These are phyloP conservation scores for Linnemannia hyalina DNA, from an alignment of 192 early-diverging fungal genomes.

Conservation along the genomic window DNA sequence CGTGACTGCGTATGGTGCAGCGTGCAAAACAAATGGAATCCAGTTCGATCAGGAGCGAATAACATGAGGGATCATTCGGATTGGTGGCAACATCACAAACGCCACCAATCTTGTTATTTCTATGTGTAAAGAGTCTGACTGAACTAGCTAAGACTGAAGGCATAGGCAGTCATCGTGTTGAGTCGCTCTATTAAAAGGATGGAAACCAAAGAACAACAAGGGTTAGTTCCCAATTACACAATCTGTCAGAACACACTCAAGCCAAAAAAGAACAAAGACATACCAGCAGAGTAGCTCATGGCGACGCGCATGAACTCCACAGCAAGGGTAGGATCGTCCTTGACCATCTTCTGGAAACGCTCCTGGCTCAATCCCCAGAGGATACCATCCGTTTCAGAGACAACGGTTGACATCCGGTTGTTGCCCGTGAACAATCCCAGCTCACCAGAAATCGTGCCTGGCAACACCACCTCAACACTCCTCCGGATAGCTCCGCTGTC, in stretches of 20 bases:
- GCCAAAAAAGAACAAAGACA: constrained; percentile 25
- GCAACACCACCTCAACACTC: constrained; percentile 85
- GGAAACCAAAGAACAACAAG: background rate
- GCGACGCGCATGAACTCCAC: constrained; percentile 86
- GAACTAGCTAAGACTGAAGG: constrained; percentile 43
- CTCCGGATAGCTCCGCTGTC: constrained; percentile 34
- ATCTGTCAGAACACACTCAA: background rate
- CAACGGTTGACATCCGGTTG: constrained; percentile 68
- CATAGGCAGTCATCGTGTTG: constrained; percentile 48
- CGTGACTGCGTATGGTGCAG: constrained; percentile 7
- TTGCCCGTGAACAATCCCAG: constrained; percentile 79
- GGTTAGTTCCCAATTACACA: background rate
- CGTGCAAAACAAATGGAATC: background rate
- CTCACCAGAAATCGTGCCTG: constrained; percentile 94
- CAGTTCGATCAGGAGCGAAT: background rate
- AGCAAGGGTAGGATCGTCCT: constrained; percentile 76
- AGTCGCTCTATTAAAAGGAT: constrained; percentile 29
- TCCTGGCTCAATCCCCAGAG: constrained; percentile 82
- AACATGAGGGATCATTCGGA: background rate
- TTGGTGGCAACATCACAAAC: background rate
- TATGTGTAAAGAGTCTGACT: background rate
- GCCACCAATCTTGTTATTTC: constrained; percentile 2
- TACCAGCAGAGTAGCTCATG: constrained; percentile 77
- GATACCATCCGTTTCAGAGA: constrained; percentile 73
- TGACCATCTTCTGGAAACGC: constrained; percentile 75